A percentile compares a stretch with the other conserved stretches of the same genome.
phyloP scores from a whole-genome alignment of 1,139 yeast species.

The Candida neerlandica region DNA sequence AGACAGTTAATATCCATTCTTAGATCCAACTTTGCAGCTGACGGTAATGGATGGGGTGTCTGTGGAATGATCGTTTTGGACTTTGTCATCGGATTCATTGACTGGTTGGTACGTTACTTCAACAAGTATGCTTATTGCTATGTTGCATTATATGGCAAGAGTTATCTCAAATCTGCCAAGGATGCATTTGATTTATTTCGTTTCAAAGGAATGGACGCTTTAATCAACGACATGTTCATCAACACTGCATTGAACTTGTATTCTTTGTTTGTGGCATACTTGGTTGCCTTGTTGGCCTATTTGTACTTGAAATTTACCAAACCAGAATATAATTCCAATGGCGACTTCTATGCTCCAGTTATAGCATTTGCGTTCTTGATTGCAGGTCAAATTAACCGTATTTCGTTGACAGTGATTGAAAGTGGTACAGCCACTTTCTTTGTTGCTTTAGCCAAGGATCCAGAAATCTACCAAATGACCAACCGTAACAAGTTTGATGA shows the following conservation, averaged over 20 bases:
- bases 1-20: conserved; percentile 52
- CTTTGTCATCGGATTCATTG: conserved; percentile 63
- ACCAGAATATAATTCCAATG: conserved; percentile 68
- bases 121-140: conserved; percentile 90
- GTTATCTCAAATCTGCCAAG: conserved; percentile 72
- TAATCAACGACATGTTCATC: conserved; percentile 82
- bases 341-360: conserved; percentile 73
- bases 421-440: conserved; percentile 87
- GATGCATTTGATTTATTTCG: conserved; percentile 81
- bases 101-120: conserved; percentile 83
- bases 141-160: conserved; percentile 83
- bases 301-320: conserved; percentile 72
- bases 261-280: conserved; percentile 68
- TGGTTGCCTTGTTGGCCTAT: conserved; percentile 69
- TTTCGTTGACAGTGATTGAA: conserved; percentile 71
- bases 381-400: conserved; percentile 74
- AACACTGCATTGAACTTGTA: conserved; percentile 76
- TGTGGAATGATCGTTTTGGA: conserved; percentile 59
- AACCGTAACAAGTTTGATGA: conserved; percentile 78
- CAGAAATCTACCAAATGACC: conserved; percentile 77
- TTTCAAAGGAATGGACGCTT: conserved; percentile 82
- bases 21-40: conserved; percentile 55
- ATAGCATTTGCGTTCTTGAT: conserved; percentile 78
- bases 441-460: conserved; percentile 85
- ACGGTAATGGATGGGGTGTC: conserved; percentile 58